Conservation (phyloP, 495 filamentous ascomycete genomes). For the Diplogelasinospora grovesii region DNA sequence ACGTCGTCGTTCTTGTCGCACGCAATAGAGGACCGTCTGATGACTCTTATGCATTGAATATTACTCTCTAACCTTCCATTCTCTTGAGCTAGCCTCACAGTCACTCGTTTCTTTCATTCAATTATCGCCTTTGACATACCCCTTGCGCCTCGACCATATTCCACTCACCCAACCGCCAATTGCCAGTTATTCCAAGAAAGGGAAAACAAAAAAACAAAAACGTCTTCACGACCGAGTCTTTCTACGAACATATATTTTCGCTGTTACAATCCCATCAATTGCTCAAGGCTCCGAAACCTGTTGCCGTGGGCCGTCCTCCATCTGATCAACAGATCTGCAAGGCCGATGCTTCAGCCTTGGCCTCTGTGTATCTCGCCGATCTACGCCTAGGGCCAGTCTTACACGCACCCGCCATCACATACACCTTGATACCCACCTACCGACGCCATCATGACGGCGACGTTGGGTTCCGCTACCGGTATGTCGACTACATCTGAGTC, state of each 20-base stretch:
- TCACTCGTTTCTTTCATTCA: constrained; percentile 40
- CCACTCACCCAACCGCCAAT: background rate
- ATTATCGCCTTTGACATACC: constrained; percentile 4
- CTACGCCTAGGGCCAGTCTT: constrained; percentile 3
- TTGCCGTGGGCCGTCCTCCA: no score
- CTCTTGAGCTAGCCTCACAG: constrained; percentile 45
- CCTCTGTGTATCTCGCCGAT: constrained; percentile 8
- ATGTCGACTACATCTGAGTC: background rate
- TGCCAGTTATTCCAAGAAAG: no score
- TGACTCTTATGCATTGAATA: constrained; percentile 7
- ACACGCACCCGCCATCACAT: background rate
- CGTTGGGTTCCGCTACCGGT: constrained; percentile 5
- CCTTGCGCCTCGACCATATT: no score
- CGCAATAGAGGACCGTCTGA: constrained; percentile 2
- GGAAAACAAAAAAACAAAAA: no score
- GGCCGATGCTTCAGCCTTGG: constrained; percentile 10
- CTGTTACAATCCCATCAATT: no score
- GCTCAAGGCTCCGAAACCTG: no score
- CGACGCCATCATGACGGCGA: constrained; percentile 12
- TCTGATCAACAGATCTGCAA: constrained; percentile 18
- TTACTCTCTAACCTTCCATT: constrained; percentile 28
- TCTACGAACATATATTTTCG: no score
- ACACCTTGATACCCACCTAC: background rate
- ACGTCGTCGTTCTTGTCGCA: constrained; percentile 2
- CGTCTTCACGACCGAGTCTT: no score